A percentile compares a stretch with the other conserved stretches of the same genome.
Evolutionary conservation across 2,329 filamentous ascomycete genomes (phyloP).

Genomic region (Bertia moriformis): DNA sequence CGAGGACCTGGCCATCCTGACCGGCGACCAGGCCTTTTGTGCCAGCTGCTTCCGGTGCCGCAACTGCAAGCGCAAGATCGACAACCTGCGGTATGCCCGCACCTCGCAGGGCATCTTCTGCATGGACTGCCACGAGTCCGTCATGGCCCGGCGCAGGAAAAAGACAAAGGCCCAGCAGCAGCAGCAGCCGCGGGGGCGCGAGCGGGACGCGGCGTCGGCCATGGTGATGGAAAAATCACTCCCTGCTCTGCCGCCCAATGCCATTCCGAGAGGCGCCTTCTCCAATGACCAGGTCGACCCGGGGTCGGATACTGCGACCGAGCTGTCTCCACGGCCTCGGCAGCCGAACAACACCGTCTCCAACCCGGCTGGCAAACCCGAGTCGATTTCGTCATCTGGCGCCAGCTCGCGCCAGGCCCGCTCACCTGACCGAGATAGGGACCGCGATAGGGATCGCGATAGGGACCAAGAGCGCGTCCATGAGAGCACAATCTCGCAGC

Average conservation of each 20-base stretch:
- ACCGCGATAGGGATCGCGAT: constrained; percentile 16
- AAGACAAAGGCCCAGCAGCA: constrained; percentile 58
- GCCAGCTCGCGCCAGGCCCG: constrained; percentile 34
- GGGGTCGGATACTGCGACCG: constrained; percentile 47
- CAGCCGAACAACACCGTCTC: constrained; percentile 14
- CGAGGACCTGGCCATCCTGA: constrained; percentile 91
- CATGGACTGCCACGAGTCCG: constrained; percentile 93
- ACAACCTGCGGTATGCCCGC: constrained; percentile 91
- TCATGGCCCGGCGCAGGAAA: constrained; percentile 86
- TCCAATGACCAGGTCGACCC: constrained; percentile 42
- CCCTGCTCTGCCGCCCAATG: constrained; percentile 73
- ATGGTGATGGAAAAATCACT: constrained; percentile 80
- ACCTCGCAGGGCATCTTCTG: constrained; percentile 98
- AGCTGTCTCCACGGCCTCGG: constrained; percentile 51
- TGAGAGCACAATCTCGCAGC: no score
- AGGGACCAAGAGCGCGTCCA: no score
- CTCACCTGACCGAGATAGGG: constrained; percentile 35
- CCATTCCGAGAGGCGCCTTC: constrained; percentile 46
- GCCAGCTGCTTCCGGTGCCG: constrained; percentile 92
- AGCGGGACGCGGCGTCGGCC: constrained; percentile 42
- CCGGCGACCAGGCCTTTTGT: constrained; percentile 94
- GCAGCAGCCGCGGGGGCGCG: constrained; percentile 40
- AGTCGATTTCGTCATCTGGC: constrained; percentile 38
- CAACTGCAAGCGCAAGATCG: constrained; percentile 97
- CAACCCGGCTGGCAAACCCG: no score